A percentile compares a stretch with the other conserved stretches of the same genome.
Evolutionary conservation across 2,329 filamentous ascomycete genomes (phyloP).

Genomic region (Cryphonectria naterciae): DNA sequence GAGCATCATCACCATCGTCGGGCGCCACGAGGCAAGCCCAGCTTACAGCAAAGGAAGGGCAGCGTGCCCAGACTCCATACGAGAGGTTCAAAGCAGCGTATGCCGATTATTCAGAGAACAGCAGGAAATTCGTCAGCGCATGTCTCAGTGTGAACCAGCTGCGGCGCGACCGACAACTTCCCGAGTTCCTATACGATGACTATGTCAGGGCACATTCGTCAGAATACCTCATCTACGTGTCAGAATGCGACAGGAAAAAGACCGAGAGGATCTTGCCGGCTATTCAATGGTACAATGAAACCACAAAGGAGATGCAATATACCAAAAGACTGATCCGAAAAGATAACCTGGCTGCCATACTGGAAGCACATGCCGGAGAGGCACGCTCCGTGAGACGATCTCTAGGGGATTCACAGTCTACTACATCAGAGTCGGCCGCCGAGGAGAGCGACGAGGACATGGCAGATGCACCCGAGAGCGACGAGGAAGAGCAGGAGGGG

Average conservation of each 20-base stretch:
- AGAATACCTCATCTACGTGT: conserved; percentile 38
- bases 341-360: conserved; percentile 36
- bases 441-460: conserved; percentile 17
- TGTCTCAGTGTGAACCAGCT: conserved; percentile 38
- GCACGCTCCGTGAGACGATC: conserved; percentile 24
- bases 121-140: conserved; percentile 37
- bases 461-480: background rate
- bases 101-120: conserved; percentile 36
- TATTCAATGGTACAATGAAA: conserved; percentile 41
- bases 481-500: background rate
- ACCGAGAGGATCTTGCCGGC: conserved; percentile 34
- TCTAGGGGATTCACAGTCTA: conserved; percentile 14
- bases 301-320: conserved; percentile 37
- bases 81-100: conserved; percentile 36
- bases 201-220: conserved; percentile 41
- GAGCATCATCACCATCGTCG: background rate
- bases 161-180: conserved; percentile 33
- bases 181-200: conserved; percentile 41
- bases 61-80: conserved; percentile 32
- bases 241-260: conserved; percentile 33
- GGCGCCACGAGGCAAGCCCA: background rate
- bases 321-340: conserved; percentile 37
- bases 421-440: conserved; percentile 6
- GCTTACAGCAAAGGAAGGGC: background rate
- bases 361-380: conserved; percentile 37